These are phyloP conservation scores for Acanthamoeba castellanii DNA, from an alignment of 208 protist genomes.

Conservation along the genomic window DNA sequence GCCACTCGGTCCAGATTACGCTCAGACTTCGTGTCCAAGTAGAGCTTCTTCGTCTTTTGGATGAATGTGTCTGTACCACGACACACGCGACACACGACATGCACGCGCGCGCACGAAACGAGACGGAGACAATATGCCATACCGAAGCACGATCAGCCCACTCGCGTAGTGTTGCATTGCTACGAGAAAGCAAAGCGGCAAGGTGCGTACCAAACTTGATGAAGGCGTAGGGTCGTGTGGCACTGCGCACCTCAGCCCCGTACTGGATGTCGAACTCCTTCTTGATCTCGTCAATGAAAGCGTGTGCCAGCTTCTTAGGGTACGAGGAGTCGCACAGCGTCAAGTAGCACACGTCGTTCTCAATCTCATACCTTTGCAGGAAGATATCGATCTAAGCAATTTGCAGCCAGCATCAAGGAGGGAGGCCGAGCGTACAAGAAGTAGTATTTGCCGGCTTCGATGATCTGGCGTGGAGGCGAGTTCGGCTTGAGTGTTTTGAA, in stretches of 20 bases:
- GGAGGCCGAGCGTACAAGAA: slow-evolving; percentile 29
- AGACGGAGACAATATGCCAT: no score
- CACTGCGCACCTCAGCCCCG: slow-evolving; percentile 80
- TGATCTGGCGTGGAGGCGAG: slow-evolving; percentile 1
- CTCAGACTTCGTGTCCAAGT: slow-evolving; percentile 87
- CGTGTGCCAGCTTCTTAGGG: slow-evolving; percentile 88
- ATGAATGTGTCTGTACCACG: slow-evolving; percentile 89
- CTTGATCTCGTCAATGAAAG: slow-evolving; percentile 86
- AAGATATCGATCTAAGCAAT: neutral
- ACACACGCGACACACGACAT: neutral
- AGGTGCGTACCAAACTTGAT: slow-evolving; percentile 84
- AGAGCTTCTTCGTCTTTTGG: slow-evolving; percentile 88
- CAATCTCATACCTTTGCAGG: slow-evolving; percentile 84
- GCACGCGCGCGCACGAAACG: no score
- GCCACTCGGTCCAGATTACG: slow-evolving; percentile 87
- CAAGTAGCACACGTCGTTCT: slow-evolving; percentile 88
- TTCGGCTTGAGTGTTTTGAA: slow-evolving; percentile 20
- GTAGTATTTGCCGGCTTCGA: slow-evolving; percentile 67
- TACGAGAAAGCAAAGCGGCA: neutral
- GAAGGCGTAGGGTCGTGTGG: slow-evolving; percentile 88
- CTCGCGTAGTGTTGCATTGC: no score
- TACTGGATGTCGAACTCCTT: slow-evolving; percentile 86
- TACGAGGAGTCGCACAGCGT: slow-evolving; percentile 87
- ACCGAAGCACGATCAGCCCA: no score
- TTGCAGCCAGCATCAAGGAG: neutral